Evolutionary conservation across 2,329 filamentous ascomycete species (phyloP).

Genomic region (Furcasterigmium furcatum): DNA sequence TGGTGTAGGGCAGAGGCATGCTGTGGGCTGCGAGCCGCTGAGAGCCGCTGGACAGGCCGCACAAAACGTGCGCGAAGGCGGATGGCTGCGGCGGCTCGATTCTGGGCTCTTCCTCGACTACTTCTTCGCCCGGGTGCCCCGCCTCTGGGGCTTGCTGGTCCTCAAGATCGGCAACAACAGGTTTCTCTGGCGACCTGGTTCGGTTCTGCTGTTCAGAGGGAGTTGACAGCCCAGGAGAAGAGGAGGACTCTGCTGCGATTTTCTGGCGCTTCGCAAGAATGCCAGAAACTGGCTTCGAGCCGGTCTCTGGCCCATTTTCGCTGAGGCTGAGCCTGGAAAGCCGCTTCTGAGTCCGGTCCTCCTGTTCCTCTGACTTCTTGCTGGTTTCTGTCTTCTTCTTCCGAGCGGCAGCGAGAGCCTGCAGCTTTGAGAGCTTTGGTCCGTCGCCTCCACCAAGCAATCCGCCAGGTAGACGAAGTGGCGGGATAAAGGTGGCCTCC

Average conservation of each 20-base stretch:
- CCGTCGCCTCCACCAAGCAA: constrained; percentile 73
- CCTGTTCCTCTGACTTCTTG: constrained; percentile 23
- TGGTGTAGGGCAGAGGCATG: constrained; percentile 46
- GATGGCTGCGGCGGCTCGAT: constrained; percentile 38
- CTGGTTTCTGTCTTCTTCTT: constrained; percentile 77
- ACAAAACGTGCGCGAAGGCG: constrained; percentile 52
- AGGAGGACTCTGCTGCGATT: constrained; percentile 3
- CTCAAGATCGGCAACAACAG: too few species aligned
- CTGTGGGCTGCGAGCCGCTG: constrained; percentile 17
- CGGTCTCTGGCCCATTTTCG: constrained; percentile 13
- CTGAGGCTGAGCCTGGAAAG: constrained; percentile 15
- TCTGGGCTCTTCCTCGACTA: constrained; percentile 5
- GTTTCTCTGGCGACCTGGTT: too few species aligned
- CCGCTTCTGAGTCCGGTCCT: constrained; percentile 23
- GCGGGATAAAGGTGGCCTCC: constrained; percentile 62
- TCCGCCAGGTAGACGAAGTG: constrained; percentile 53
- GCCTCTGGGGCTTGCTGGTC: too few species aligned
- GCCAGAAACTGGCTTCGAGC: constrained; percentile 10
- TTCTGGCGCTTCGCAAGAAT: constrained; percentile 16
- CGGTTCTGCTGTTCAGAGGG: too few species aligned
- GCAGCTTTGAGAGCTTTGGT: constrained; percentile 82
- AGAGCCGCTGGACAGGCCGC: constrained; percentile 30
- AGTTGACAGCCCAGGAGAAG: neutral
- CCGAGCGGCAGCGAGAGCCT: constrained; percentile 80
- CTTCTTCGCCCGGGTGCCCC: neutral